Base-by-base conservation (phyloP, 495 filamentous ascomycete genomes). In the Clavariopsis aquatica region DNA sequence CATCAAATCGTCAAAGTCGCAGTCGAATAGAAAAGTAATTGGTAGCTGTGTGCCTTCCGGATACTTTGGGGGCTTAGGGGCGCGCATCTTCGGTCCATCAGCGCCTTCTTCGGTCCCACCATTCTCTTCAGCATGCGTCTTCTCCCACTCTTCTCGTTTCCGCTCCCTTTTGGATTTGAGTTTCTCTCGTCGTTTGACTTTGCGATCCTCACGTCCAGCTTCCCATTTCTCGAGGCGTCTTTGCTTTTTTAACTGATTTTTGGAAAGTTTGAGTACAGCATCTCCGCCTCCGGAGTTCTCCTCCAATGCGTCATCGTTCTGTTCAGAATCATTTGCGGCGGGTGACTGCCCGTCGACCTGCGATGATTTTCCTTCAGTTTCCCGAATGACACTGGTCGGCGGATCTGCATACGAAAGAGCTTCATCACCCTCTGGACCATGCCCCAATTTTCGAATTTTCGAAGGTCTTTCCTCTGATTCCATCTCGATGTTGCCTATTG, bases 1-100 rank as follows among this genome's bases (percentile, higher is more conserved):
- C 94, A 99, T 99, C 69, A 93, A 79, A 12, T 89, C 82, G 66
- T 99, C 91, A 66, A 93, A 99, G 64, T 89, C 86, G 74, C 95
- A 98, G 74, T 99, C 94, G 66, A 99, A 75, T 38, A 99, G 77
- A 66, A 98, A 71, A 0, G 90, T 82, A 7, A 98, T 75, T 1
- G 93, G 93, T 7, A 92, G 77, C 64, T 82, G 78, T 45, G 78
- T 74, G 26, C 79, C 77, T 56, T 71, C 69, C n/a, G 38, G 38
- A 43, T 43, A 43, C 38, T 43, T 43, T 43, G 38, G 38, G 15
- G 38, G 38, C 15, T 43, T 9, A 7, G 38, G 6, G 2, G 6
- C n/a, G 6, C 15, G 38, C 72, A 64, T 38, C 62, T 62, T 51
- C 71, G 77, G 56, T 71, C 75, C 69, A 3, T 20, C 34, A 20